These are phyloP conservation scores for Russula virescens DNA, from an alignment of 768 basidiomycete species.

Conservation along the genomic window DNA sequence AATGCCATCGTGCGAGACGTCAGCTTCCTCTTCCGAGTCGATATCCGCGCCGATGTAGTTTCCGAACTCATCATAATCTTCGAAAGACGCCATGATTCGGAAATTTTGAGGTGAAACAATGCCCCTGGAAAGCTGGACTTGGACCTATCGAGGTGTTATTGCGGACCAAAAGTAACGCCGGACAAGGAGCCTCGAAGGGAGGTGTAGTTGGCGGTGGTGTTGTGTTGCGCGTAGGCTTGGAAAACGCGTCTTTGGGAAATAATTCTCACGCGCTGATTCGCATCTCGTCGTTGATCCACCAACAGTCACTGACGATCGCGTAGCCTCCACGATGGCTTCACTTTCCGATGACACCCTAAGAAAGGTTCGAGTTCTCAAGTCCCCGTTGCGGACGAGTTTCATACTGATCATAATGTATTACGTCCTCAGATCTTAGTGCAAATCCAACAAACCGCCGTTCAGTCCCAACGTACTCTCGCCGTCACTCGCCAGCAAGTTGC, in stretches of 20 bases:
- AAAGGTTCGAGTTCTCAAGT: slow-evolving; percentile 43
- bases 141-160: not conserved
- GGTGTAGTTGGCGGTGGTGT: no score
- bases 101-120: not conserved
- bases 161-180: no score
- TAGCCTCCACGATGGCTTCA: slow-evolving; percentile 28
- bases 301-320: no score
- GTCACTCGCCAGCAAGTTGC: slow-evolving; percentile 68
- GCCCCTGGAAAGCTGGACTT: not conserved
- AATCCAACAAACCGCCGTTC: slow-evolving; percentile 86
- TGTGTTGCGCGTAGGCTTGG: not conserved
- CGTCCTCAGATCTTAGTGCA: slow-evolving; percentile 76
- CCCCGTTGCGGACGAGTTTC: not conserved
- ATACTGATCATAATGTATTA: not conserved
- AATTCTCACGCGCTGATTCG: slow-evolving; percentile 3
- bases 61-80: slow-evolving; percentile 92
- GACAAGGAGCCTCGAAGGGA: no score
- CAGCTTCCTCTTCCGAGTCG: slow-evolving; percentile 78
- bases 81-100: slow-evolving; percentile 46
- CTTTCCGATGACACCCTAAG: slow-evolving; percentile 69
- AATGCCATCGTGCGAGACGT: slow-evolving; percentile 44
- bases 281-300: no score
- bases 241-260: slow-evolving; percentile 15
- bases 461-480: slow-evolving; percentile 75
- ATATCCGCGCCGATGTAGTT: slow-evolving; percentile 97